A percentile compares a stretch with the other conserved stretches of the same genome.
Conservation (phyloP, 345 rosid genomes). For the Heritiera fomes region DNA sequence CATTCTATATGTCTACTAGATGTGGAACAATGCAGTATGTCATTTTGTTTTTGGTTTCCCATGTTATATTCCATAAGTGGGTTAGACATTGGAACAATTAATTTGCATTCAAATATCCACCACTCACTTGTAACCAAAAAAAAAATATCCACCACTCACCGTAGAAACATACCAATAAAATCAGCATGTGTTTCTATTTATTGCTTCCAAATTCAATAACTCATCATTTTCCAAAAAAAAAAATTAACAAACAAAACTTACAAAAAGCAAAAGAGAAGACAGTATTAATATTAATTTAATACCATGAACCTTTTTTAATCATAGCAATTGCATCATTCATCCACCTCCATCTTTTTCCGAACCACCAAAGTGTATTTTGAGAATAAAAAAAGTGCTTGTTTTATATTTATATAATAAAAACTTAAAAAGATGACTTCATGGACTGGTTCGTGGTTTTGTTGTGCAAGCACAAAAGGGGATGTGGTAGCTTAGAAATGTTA, state of each 20-base stretch:
- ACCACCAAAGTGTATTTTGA: neutral
- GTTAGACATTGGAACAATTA: neutral
- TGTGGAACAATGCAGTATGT: neutral
- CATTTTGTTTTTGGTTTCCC: neutral
- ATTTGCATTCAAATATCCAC: neutral
- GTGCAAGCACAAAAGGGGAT: neutral
- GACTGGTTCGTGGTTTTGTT: no score
- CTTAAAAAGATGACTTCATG: neutral
- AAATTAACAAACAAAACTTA: neutral
- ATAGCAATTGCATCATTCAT: neutral
- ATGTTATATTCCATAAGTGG: neutral
- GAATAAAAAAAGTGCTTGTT: neutral
- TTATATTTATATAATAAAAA: no score
- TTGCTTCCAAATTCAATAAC: neutral
- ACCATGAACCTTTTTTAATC: neutral
- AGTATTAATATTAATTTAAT: neutral
- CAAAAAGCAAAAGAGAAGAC: neutral
- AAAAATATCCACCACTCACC: neutral
- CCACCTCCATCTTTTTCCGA: neutral
- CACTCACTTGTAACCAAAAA: no score
- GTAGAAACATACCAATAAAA: neutral
- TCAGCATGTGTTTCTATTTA: neutral
- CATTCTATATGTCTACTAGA: constrained; percentile 1
- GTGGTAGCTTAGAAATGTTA: neutral
- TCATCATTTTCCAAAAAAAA: neutral